Percentiles rank a stretch among this genome's conserved stretches.
These are phyloP conservation scores for Lasiosphaeriaceae sp. DNA, from an alignment of 495 filamentous ascomycete species.

Conservation along the genomic window DNA sequence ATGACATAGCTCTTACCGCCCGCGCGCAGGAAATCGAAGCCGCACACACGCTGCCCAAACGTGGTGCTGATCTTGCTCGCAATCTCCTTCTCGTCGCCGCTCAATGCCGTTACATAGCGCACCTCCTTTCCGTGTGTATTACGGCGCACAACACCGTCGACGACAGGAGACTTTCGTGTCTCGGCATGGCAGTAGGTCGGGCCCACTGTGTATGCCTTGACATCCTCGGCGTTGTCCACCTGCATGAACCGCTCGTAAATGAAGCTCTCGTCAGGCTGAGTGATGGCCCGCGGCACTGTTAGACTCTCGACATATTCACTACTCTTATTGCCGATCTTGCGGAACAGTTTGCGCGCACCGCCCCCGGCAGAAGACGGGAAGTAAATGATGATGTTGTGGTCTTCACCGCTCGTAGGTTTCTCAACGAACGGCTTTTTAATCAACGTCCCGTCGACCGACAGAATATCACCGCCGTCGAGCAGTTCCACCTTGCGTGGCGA, in stretches of 20 bases:
- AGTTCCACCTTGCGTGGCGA: constrained; percentile 71
- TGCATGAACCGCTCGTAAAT: constrained; percentile 96
- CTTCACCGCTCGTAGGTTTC: constrained; percentile 96
- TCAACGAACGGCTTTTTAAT: constrained; percentile 96
- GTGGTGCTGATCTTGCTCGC: constrained; percentile 85
- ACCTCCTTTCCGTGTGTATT: constrained; percentile 98
- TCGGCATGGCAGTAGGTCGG: constrained; percentile 93
- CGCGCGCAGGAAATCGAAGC: constrained; percentile 89
- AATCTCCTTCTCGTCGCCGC: constrained; percentile 75
- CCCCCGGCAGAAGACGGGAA: constrained; percentile 81
- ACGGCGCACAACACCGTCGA: constrained; percentile 90
- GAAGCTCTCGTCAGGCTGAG: constrained; percentile 74
- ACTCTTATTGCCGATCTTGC: constrained; percentile 97
- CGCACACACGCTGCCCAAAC: constrained; percentile 94
- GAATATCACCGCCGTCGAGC: constrained; percentile 78
- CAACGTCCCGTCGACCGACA: constrained; percentile 77
- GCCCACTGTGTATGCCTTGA: constrained; percentile 98
- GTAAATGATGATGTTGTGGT: constrained; percentile 98
- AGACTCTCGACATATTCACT: constrained; percentile 83
- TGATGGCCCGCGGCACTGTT: constrained; percentile 70
- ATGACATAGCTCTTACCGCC: constrained; percentile 92
- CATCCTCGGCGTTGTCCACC: constrained; percentile 93
- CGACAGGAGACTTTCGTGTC: constrained; percentile 93
- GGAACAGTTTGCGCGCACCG: constrained; percentile 86
- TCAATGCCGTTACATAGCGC: constrained; percentile 84